Evolutionary conservation across 108 stramenopile genomes (phyloP), one percentile per base, ranked within the genome.

Genomic region (Cyclotella choctawhatcheeana): DNA sequence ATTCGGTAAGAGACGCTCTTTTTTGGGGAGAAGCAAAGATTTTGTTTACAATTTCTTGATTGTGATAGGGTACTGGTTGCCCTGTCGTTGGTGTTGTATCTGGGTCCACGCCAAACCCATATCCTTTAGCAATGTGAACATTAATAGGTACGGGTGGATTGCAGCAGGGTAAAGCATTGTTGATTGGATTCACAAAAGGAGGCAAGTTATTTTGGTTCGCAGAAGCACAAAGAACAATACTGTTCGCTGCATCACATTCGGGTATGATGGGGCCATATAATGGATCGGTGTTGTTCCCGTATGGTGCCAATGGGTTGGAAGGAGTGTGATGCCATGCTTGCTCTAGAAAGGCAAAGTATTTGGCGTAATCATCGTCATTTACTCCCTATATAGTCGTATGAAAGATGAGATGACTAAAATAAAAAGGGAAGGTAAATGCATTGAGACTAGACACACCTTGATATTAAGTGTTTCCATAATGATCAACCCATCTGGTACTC

Each of bases 51-150:
- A 35, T 59, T 20, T 5, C 58, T 20, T 33, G 30, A 59, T 59
- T 35, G 18, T 59, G 27, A 59, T 33, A 59, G 18, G 58, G 58
- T n/a, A 59, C 58, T n/a, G 2, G 58, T 17, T 59, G 33, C 14
- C 33, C 31, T 33, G 58, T 59, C 17, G 34, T 34, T 3, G 58
- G 58, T 33, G 58, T 59, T 16, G 58, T 59, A 18, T 59, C 58
- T 20, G 58, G 58, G 33, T 59, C 58, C 18, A 59, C 31, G 30
- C 58, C 58, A 59, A 34, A 59, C 4, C 58, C 58, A 32, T 35
- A 30, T 34, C 21, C 58, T 24, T 59, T 59, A 8, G 33, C 58
- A 34, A 59, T 32, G 34, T 59, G 58, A 32, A 59, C 58, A 32
- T 29, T 32, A 18, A n/a, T n/a, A 17, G 48, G 48, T n/a, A 50